phyloP scores from a whole-genome alignment of 257 asterid species.

The Solanum sejunctum region DNA sequence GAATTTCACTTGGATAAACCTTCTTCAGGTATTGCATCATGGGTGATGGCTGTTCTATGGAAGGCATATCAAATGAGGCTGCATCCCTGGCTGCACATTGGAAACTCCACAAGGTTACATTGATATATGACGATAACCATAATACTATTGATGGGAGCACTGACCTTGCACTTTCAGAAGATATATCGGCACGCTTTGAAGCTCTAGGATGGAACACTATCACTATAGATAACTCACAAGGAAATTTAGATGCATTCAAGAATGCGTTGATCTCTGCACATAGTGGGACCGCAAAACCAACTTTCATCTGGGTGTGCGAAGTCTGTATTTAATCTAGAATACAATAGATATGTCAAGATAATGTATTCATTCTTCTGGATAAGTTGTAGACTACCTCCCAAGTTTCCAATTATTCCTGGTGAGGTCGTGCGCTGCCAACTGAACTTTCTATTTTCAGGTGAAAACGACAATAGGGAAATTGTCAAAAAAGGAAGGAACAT shows the following conservation, averaged over 20 bases:
- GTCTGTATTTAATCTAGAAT: neutral
- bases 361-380: neutral
- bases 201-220: constrained; percentile 47
- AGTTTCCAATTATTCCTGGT: neutral
- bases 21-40: constrained; percentile 32
- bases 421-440: neutral
- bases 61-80: constrained; percentile 44
- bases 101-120: constrained; percentile 40
- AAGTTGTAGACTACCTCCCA: neutral
- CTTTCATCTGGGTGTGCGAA: constrained; percentile 28
- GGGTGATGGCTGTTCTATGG: constrained; percentile 59
- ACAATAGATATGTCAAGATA: neutral
- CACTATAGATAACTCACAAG: constrained; percentile 15
- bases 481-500: constrained; percentile 48
- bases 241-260: constrained; percentile 22
- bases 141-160: constrained; percentile 41
- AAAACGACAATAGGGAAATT: constrained; percentile 41
- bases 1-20: neutral
- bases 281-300: constrained; percentile 29
- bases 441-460: constrained; percentile 18
- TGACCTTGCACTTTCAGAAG: constrained; percentile 34
- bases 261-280: constrained; percentile 24
- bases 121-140: constrained; percentile 35
- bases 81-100: constrained; percentile 51
- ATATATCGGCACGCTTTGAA: constrained; percentile 23